Evolutionary conservation across 106 monocot genomes (phyloP), one percentile per base, ranked within the genome.

Genomic region (Triglochin maritima): DNA sequence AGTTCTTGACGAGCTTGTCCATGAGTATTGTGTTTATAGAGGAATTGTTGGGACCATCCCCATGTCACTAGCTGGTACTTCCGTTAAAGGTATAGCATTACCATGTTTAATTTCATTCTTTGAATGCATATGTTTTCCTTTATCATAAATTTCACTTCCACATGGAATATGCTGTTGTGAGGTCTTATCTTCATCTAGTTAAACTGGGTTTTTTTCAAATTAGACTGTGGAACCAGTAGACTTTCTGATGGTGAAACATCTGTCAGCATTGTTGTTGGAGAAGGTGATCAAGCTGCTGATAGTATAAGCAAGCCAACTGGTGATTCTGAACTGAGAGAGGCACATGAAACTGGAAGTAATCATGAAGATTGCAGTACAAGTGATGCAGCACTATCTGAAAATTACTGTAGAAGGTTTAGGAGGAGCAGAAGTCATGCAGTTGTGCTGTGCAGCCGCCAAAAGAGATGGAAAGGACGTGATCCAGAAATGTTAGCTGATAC

Each of bases 381-480:
- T 68, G 72, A 79, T 70, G 59, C 65, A 44, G 73, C 60, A 61
- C 74, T 68, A 70, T 29, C 75, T 66, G 78, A 79, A 46, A 80
- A 62, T 49, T 70, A 47, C 72, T 81, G 17, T 58, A 86, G 86
- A 86, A 78, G 87, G 74, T 71, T 82, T 58, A 74, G 86, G 59
- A 84, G 81, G 68, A 75, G 68, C 29, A 88, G 91, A 71, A 84
- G 66, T 71, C 75, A 82, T 75, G 62, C 81, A 66, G 67, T 78
- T 63, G 69, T 69, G 53, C 50, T 66, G 3, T 43, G 9, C 54
- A 72, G 75, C 42, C 76, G 76, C 14, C 81, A 82, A 10, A 92
- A 89, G 64, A 88, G 98, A 82, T 99, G 98, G 98, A 99, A 83
- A 83, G 98, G 89, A 65, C 71, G 98, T n/a, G 52, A 59, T 63